Evolutionary conservation across 805 yeast genomes (phyloP).

Genomic region (Wickerhamomyces tratensis): DNA sequence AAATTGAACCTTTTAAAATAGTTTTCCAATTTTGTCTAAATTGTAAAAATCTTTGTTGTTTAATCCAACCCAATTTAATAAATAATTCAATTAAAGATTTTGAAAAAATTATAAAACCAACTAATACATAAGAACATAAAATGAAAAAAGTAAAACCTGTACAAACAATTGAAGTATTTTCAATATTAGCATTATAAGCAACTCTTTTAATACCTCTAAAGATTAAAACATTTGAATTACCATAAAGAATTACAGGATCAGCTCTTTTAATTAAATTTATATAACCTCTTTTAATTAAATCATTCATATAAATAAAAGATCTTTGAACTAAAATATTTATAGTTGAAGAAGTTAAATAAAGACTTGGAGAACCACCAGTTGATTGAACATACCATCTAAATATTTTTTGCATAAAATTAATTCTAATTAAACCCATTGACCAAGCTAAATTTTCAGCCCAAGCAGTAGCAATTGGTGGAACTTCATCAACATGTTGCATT

Average conservation of each 20-base stretch:
- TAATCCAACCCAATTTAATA: constrained; percentile 38
- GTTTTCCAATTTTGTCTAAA: constrained; percentile 47
- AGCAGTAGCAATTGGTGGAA: constrained; percentile 87
- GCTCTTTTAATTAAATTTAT: constrained; percentile 25
- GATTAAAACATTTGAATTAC: constrained; percentile 52
- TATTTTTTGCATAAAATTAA: constrained; percentile 73
- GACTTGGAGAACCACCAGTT: constrained; percentile 81
- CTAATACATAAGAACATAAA: constrained; percentile 63
- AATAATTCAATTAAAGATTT: constrained; percentile 41
- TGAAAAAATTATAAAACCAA: constrained; percentile 45
- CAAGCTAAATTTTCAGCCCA: constrained; percentile 91
- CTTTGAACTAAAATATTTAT: constrained; percentile 70
- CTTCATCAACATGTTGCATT: constrained; percentile 77
- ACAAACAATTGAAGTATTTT: constrained; percentile 71
- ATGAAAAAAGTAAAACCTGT: constrained; percentile 86
- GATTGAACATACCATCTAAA: constrained; percentile 80
- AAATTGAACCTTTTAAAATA: constrained; percentile 68
- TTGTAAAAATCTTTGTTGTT: constrained; percentile 33
- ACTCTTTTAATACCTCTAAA: constrained; percentile 83
- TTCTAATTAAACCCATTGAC: constrained; percentile 87
- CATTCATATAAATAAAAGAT: constrained; percentile 26
- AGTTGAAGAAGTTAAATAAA: constrained; percentile 51
- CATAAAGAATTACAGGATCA: constrained; percentile 26
- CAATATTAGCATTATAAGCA: constrained; percentile 69
- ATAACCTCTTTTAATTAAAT: constrained; percentile 19